Evolutionary conservation across 768 basidiomycete species (phyloP).

Genomic region (Termitomyces sp.): DNA sequence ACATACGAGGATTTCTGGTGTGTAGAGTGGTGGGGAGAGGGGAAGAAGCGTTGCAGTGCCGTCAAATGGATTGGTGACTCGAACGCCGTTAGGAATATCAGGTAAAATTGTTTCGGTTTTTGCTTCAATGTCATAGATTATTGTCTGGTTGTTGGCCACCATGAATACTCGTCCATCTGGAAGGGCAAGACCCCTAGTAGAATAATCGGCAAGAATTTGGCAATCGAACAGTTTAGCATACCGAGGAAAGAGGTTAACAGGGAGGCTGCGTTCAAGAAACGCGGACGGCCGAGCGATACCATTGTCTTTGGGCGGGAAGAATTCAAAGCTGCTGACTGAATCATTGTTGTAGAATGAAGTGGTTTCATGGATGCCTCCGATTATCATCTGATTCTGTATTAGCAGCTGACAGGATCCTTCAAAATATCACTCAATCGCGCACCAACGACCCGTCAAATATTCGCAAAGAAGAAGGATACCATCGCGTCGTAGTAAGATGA

Average conservation of each 20-base stretch:
- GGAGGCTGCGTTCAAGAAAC: conserved; percentile 22
- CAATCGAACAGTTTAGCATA: conserved; percentile 7
- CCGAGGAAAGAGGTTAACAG: conserved; percentile 21
- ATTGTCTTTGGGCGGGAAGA: conserved; percentile 27
- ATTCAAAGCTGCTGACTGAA: conserved; percentile 52
- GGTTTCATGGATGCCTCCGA: conserved; percentile 8
- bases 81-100: conserved; percentile 39
- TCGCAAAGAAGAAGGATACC: conserved; percentile 38
- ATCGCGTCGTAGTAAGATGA: conserved; percentile 33
- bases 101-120: conserved; percentile 38
- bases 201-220: background rate
- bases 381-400: conserved; percentile 17
- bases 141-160: conserved; percentile 36
- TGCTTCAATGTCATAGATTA: conserved; percentile 37
- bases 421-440: background rate
- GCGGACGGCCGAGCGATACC: conserved; percentile 25
- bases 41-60: conserved; percentile 34
- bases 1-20: conserved; percentile 44
- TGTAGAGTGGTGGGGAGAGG: conserved; percentile 35
- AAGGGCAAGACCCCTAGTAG: conserved; percentile 16
- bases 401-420: background rate
- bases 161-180: conserved; percentile 39
- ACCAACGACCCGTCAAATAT: conserved; percentile 30
- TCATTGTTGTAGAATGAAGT: conserved; percentile 42
- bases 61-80: conserved; percentile 38